Conservation (phyloP, 1,284 basidiomycete species). For the Marasmius fiardii region DNA sequence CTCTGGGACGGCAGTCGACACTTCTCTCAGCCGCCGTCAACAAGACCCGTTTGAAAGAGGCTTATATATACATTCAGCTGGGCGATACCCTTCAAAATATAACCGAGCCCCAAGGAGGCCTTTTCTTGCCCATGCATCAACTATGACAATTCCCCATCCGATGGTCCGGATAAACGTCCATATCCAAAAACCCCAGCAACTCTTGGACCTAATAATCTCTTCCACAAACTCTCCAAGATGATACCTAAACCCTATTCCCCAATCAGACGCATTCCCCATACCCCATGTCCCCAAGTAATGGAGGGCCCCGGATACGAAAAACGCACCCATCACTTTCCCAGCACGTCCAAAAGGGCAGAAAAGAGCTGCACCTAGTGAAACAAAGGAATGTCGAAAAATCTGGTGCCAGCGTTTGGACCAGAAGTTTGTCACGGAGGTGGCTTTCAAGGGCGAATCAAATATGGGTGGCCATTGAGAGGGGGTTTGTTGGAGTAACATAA, state of each 20-base stretch:
- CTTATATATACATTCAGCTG: conserved; percentile 9
- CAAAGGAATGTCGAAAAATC: conserved; percentile 35
- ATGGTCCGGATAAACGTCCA: conserved; percentile 48
- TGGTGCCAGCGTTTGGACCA: conserved; percentile 49
- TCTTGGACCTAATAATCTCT: conserved; percentile 32
- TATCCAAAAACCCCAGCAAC: conserved; percentile 41
- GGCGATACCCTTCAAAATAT: conserved; percentile 23
- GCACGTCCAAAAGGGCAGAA: conserved; percentile 37
- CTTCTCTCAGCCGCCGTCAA: background rate
- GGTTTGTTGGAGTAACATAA: conserved; percentile 31
- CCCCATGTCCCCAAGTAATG: conserved; percentile 58
- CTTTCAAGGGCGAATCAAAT: conserved; percentile 35
- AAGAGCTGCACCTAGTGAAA: conserved; percentile 28
- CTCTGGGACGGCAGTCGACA: too few species aligned
- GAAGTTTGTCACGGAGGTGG: conserved; percentile 35
- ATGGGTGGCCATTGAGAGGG: conserved; percentile 39
- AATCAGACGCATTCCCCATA: conserved; percentile 50
- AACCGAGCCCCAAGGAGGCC: conserved; percentile 41
- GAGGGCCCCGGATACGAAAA: conserved; percentile 51
- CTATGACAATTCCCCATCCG: conserved; percentile 40
- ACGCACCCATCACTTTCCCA: conserved; percentile 51
- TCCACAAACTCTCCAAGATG: conserved; percentile 45
- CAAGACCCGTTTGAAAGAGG: background rate
- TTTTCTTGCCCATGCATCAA: conserved; percentile 49
- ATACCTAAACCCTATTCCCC: conserved; percentile 43